Conservation (phyloP, 2,329 filamentous ascomycete genomes). For the Apiospora rasikravindrae region DNA sequence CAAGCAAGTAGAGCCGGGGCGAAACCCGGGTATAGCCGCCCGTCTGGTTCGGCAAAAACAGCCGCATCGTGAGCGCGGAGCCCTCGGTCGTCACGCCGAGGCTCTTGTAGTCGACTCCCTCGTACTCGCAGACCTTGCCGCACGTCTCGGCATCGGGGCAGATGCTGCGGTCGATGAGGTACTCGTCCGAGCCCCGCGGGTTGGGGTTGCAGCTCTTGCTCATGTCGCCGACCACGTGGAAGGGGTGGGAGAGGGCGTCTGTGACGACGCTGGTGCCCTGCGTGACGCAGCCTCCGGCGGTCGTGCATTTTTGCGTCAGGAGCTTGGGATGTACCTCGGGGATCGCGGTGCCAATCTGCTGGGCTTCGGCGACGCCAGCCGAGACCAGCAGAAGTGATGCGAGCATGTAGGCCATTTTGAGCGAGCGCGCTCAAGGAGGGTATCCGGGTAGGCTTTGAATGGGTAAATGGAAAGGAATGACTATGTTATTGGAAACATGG, state of each 20-base stretch:
- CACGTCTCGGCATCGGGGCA: slow-evolving; percentile 45
- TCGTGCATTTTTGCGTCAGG: slow-evolving; percentile 50
- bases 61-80: slow-evolving; percentile 42
- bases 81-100: slow-evolving; percentile 49
- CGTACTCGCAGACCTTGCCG: slow-evolving; percentile 46
- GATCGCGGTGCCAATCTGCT: not conserved
- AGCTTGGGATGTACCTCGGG: slow-evolving; percentile 51
- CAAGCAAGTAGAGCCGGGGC: slow-evolving; percentile 62
- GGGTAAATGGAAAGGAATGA: too few species aligned
- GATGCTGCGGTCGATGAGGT: not conserved
- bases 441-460: not conserved
- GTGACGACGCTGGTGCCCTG: slow-evolving; percentile 49
- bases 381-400: not conserved
- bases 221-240: slow-evolving; percentile 44
- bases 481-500: not conserved
- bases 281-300: slow-evolving; percentile 45
- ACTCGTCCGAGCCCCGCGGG: slow-evolving; percentile 34
- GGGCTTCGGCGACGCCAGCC: not conserved
- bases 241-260: slow-evolving; percentile 58
- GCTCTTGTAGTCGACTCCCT: slow-evolving; percentile 47
- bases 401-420: not conserved
- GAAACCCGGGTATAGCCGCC: slow-evolving; percentile 44
- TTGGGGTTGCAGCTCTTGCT: slow-evolving; percentile 55
- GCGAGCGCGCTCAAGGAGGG: not conserved
- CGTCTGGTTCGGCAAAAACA: slow-evolving; percentile 54